These are phyloP conservation scores for Penicillium subrubescens DNA, from an alignment of 495 filamentous ascomycete genomes.

Conservation along the genomic window DNA sequence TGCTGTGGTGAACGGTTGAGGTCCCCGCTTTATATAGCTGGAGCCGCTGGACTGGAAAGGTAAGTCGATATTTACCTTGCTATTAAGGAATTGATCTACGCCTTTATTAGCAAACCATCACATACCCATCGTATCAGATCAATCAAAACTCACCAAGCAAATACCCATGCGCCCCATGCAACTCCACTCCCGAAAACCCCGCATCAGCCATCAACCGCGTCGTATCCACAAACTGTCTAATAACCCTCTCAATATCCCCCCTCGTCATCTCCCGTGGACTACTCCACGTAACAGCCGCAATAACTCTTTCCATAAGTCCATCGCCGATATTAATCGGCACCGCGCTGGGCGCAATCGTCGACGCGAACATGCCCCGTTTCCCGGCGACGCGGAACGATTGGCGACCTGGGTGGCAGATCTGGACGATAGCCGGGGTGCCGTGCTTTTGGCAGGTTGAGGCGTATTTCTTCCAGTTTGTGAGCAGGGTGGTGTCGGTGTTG, in stretches of 20 bases:
- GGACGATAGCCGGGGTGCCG: slow-evolving; percentile 53
- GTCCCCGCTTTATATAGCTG: no score
- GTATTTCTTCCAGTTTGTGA: slow-evolving; percentile 49
- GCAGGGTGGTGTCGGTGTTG: slow-evolving; percentile 30
- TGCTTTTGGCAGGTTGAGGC: slow-evolving; percentile 47
- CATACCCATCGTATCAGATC: not conserved
- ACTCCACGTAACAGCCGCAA: slow-evolving; percentile 41
- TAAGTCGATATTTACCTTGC: slow-evolving; percentile 33
- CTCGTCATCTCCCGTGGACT: slow-evolving; percentile 50
- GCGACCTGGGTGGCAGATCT: slow-evolving; percentile 61
- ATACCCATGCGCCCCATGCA: slow-evolving; percentile 64
- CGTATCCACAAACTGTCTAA: slow-evolving; percentile 49
- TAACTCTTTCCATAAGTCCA: slow-evolving; percentile 36
- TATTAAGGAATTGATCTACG: slow-evolving; percentile 45
- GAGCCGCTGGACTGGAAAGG: not conserved
- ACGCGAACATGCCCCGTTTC: slow-evolving; percentile 43
- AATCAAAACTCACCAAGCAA: slow-evolving; percentile 43
- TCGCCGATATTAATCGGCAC: slow-evolving; percentile 44
- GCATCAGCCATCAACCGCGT: slow-evolving; percentile 49
- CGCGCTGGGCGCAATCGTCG: slow-evolving; percentile 50
- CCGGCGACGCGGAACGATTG: slow-evolving; percentile 54
- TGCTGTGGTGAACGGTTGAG: no score
- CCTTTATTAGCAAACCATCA: slow-evolving; percentile 8
- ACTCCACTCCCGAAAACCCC: slow-evolving; percentile 58
- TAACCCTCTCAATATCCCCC: slow-evolving; percentile 51